Evolutionary conservation across 768 basidiomycete genomes (phyloP).

Genomic region (Trametes cinnabarina): DNA sequence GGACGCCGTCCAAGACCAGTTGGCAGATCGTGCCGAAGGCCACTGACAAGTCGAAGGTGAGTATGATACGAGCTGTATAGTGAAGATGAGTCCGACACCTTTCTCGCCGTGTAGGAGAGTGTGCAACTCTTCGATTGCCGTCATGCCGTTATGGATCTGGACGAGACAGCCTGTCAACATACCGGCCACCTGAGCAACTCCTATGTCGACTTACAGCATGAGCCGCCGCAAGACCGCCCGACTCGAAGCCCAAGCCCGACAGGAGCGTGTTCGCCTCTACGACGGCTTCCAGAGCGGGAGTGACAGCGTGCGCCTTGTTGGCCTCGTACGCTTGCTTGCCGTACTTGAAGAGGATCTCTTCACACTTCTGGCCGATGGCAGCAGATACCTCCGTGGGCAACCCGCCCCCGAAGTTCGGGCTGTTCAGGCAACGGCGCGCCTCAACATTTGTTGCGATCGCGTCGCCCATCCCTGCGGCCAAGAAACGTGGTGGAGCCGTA

Average conservation of each 20-base stretch:
- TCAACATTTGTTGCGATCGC: slow-evolving; percentile 34
- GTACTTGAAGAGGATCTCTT: slow-evolving; percentile 34
- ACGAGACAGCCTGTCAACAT: too few species aligned
- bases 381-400: slow-evolving; percentile 30
- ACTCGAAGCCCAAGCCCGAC: slow-evolving; percentile 33
- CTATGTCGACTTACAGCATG: slow-evolving; percentile 26
- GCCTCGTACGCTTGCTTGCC: slow-evolving; percentile 32
- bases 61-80: neutral
- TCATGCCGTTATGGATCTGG: slow-evolving; percentile 34
- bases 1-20: slow-evolving; percentile 28
- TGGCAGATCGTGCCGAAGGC: slow-evolving; percentile 32
- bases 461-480: slow-evolving; percentile 33
- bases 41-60: slow-evolving; percentile 15
- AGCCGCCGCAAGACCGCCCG: slow-evolving; percentile 32
- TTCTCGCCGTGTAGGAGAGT: slow-evolving; percentile 32
- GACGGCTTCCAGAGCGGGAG: slow-evolving; percentile 33
- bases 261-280: slow-evolving; percentile 34
- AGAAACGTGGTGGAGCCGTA: slow-evolving; percentile 30
- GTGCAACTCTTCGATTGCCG: slow-evolving; percentile 29
- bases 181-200: too few species aligned
- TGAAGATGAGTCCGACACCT: slow-evolving; percentile 13
- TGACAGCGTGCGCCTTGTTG: slow-evolving; percentile 29
- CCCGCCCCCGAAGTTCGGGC: slow-evolving; percentile 31
- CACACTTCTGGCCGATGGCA: slow-evolving; percentile 32
- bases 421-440: slow-evolving; percentile 24